These are phyloP conservation scores for Inga leiocalycina DNA, from an alignment of 306 rosid species.

Conservation along the genomic window DNA sequence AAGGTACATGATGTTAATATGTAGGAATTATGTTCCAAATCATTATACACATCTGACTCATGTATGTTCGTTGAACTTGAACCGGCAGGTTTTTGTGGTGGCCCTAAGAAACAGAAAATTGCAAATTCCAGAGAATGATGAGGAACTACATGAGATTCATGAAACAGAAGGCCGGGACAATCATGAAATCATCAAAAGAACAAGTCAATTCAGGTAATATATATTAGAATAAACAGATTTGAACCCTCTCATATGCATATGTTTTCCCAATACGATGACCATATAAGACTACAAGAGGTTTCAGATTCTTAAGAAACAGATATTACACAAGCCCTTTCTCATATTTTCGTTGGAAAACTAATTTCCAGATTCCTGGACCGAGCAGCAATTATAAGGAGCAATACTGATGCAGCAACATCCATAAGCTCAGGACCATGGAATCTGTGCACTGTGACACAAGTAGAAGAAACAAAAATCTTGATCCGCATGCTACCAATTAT, in stretches of 20 bases:
- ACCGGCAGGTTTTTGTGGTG: constrained; percentile 60
- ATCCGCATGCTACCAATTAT: constrained; percentile 89
- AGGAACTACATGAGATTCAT: constrained; percentile 47
- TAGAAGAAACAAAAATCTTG: constrained; percentile 84
- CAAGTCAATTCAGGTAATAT: constrained; percentile 76
- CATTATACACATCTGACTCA: neutral
- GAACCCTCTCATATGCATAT: neutral
- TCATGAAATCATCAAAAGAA: constrained; percentile 61
- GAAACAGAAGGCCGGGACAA: constrained; percentile 43
- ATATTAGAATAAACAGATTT: neutral
- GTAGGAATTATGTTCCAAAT: neutral
- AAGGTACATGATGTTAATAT: constrained; percentile 44
- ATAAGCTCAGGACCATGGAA: constrained; percentile 53
- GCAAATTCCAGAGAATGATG: constrained; percentile 52
- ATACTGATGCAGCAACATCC: constrained; percentile 19
- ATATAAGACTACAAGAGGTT: neutral
- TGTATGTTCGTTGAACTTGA: neutral
- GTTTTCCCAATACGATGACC: neutral
- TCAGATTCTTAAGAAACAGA: neutral
- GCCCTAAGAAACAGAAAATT: constrained; percentile 62
- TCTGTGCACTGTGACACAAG: constrained; percentile 79
- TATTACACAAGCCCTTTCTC: neutral
- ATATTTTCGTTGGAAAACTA: neutral
- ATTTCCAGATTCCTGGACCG: constrained; percentile 68
- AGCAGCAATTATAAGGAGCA: constrained; percentile 53